These are phyloP conservation scores for Cupressus sempervirens DNA, from an alignment of 75 land plant genomes.

Conservation along the genomic window DNA sequence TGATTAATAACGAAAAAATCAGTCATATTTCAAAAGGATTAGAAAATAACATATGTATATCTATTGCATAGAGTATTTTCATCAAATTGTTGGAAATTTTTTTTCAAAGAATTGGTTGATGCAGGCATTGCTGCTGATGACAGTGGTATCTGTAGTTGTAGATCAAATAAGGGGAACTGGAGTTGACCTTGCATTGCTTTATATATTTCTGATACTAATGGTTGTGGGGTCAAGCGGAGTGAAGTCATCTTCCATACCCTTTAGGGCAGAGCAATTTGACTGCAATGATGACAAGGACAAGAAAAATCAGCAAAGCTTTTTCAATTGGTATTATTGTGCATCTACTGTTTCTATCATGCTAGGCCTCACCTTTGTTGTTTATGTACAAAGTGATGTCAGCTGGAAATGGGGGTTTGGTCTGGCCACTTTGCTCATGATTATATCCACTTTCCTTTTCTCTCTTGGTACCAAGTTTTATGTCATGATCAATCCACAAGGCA, in stretches of 20 bases:
- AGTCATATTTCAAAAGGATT: no score
- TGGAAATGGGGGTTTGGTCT: conserved; percentile 21
- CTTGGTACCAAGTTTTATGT: conserved; percentile 7
- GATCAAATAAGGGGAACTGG: no score
- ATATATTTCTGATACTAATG: not conserved
- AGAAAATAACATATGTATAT: no score
- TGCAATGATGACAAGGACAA: not conserved
- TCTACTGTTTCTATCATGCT: not conserved
- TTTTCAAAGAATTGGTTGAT: no score
- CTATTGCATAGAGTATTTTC: no score
- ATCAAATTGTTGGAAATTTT: no score
- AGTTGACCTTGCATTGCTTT: no score
- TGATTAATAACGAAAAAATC: no score
- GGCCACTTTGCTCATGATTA: not conserved
- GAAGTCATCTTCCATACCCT: conserved; percentile 3
- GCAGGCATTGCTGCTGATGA: no score
- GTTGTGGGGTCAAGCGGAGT: not conserved
- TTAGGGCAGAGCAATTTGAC: conserved; percentile 10
- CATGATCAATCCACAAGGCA: conserved; percentile 4
- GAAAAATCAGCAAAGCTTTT: conserved; percentile 11
- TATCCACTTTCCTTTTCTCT: conserved; percentile 5
- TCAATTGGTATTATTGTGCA: conserved; percentile 27
- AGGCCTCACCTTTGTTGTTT: conserved; percentile 9
- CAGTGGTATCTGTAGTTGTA: no score
- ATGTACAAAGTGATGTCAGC: conserved; percentile 29